Percentiles rank a stretch among this genome's conserved stretches.
These are phyloP conservation scores for Cutaneotrichosporon dermatis DNA, from an alignment of 1,284 basidiomycete genomes.

Conservation along the genomic window DNA sequence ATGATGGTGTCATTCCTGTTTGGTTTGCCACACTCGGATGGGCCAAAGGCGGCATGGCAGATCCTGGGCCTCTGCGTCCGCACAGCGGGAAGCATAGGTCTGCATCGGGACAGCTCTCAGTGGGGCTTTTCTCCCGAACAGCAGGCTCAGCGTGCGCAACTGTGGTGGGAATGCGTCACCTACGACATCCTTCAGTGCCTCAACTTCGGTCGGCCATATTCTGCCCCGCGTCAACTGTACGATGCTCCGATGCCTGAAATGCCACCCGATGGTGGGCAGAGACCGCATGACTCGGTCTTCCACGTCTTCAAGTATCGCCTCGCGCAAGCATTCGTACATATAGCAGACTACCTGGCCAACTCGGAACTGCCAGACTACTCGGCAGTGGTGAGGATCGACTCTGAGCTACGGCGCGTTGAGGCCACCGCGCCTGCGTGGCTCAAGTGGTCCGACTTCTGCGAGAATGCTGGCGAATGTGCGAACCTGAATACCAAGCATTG, in stretches of 20 bases:
- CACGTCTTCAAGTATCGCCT: constrained; percentile 23
- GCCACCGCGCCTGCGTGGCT: constrained; percentile 21
- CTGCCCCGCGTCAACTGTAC: constrained; percentile 21
- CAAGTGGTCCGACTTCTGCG: constrained; percentile 19
- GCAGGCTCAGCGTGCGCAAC: constrained; percentile 13
- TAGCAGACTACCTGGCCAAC: constrained; percentile 22
- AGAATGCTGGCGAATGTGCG: not conserved
- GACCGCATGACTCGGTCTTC: constrained; percentile 18
- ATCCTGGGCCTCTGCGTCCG: constrained; percentile 22
- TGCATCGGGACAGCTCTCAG: constrained; percentile 23
- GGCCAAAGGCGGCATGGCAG: constrained; percentile 20
- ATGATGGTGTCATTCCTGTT: constrained; percentile 26
- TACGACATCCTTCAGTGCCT: constrained; percentile 27
- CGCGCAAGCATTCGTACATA: constrained; percentile 16
- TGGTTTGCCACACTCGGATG: constrained; percentile 17
- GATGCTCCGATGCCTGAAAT: constrained; percentile 15
- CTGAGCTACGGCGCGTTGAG: constrained; percentile 19
- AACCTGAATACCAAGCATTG: constrained; percentile 13
- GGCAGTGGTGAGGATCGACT: constrained; percentile 21
- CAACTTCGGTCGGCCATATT: constrained; percentile 31
- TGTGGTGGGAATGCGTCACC: constrained; percentile 24
- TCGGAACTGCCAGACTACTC: constrained; percentile 23
- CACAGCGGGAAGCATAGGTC: constrained; percentile 16
- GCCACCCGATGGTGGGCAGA: constrained; percentile 8
- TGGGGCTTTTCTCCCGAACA: constrained; percentile 22